Evolutionary conservation across 805 yeast species (phyloP), one percentile per base, ranked within the genome.

Genomic region (Wickerhamomyces strasburgensis): DNA sequence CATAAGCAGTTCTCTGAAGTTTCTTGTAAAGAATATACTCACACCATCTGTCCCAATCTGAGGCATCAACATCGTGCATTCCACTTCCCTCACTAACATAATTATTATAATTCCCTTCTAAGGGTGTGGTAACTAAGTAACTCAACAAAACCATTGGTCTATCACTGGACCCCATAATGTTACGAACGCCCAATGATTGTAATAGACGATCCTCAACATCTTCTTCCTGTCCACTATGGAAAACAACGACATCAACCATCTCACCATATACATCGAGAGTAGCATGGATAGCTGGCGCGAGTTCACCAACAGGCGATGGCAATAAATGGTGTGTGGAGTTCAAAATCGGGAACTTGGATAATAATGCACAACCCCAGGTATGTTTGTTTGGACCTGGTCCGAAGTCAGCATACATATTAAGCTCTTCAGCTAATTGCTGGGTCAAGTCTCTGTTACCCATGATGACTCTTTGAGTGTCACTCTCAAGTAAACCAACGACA

Each of bases 321-420:
- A 90, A 65, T 49, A 93, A 69, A 57, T 89, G 94, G 59, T 93
- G 98, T 1, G 88, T 78, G 3, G 97, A 87, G 54, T 82, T 76
- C 39, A 93, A 50, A 44, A 93, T 93, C 21, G 98, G 98, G 73
- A 90, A 93, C 57, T 89, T 87, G 15, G 97, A 89, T 47, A 93
- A 67, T 43, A 93, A 68, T 2, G 93, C 93, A 34, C 89, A 83
- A 29, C 98, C 98, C 98, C 98, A 93, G 0, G 98, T 93, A 64
- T 93, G 98, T 60, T 89, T 83, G 58, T 88, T 86, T 37, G 98
- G 97, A 11, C 97, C 96, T 6, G 98, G 98, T 6, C 98, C 98
- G 57, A 79, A 93, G 60, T 93, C 98, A 16, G 81, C 89, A 57
- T 93, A 93, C 90, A 87, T 87, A 29, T 86, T 90, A 49, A 93